These are phyloP conservation scores for Penicillium brasilianum DNA, from an alignment of 2,329 filamentous ascomycete species.

Conservation along the genomic window DNA sequence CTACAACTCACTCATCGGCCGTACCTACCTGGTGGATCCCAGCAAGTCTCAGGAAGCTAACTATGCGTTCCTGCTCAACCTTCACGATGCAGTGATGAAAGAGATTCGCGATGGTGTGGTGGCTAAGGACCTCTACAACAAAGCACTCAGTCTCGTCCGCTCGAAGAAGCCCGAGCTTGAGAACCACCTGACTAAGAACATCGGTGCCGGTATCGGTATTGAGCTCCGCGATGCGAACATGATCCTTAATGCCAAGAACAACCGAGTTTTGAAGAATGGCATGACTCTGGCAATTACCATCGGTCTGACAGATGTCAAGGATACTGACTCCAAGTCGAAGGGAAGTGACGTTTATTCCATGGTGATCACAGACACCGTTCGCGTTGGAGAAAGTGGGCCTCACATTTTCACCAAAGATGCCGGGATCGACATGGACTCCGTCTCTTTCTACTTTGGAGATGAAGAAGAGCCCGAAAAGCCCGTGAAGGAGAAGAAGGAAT, in stretches of 20 bases:
- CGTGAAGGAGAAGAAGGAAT: slow-evolving; percentile 80
- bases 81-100: slow-evolving; percentile 90
- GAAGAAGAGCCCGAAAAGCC: slow-evolving; percentile 82
- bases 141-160: slow-evolving; percentile 78
- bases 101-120: slow-evolving; percentile 84
- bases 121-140: slow-evolving; percentile 89
- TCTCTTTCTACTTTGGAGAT: slow-evolving; percentile 98
- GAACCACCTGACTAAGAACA: slow-evolving; percentile 90
- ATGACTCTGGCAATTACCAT: slow-evolving; percentile 95
- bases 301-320: slow-evolving; percentile 86
- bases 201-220: slow-evolving; percentile 90
- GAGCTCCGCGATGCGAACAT: slow-evolving; percentile 86
- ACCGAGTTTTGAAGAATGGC: slow-evolving; percentile 82
- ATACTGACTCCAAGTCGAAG: slow-evolving; percentile 81
- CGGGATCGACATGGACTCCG: slow-evolving; percentile 86
- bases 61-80: slow-evolving; percentile 83
- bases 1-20: slow-evolving; percentile 88
- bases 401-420: slow-evolving; percentile 95
- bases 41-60: slow-evolving; percentile 94
- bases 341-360: slow-evolving; percentile 90
- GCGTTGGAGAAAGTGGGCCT: slow-evolving; percentile 68
- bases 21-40: slow-evolving; percentile 95
- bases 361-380: slow-evolving; percentile 89
- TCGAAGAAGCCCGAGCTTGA: slow-evolving; percentile 94
- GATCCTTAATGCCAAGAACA: slow-evolving; percentile 84